Evolutionary conservation across 108 stramenopile genomes (phyloP), one percentile per base, ranked within the genome.

Genomic region (Cyclotella kingstonii): DNA sequence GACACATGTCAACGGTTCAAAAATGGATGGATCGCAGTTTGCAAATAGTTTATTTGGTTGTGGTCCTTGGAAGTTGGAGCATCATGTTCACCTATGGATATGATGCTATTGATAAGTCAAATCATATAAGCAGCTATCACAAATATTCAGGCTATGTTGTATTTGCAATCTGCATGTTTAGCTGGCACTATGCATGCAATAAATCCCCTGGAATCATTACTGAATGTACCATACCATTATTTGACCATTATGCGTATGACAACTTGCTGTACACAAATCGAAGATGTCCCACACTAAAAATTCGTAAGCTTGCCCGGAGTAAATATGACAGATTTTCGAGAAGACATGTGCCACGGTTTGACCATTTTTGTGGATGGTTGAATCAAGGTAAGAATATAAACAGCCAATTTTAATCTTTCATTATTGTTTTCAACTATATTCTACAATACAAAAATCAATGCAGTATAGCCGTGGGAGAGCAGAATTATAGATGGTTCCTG

Each of bases 341-440:
- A 33, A 50, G 68, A 34, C 84, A 89, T 62, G 74, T 73, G 33
- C 73, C 73, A 14, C 78, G 90, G 44, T 96, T 91, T 49, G 95
- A 96, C 68, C 95, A 96, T 66, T 92, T 77, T 52, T 96, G 95
- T 67, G 88, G 89, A 14, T 96, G 95, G 95, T 38, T 93, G 0
- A 68, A 82, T 71, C 84, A 91, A 46, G 55, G 55, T 56, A 42
- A 8, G 55, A 7, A 36, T 36, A 36, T 11, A 36, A 36, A 9
- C 36, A 9, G 36, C 9, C 11, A 11, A 36, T 36, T n/a, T n/a
- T n/a, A n/a, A n/a, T n/a, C n/a, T n/a, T n/a, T n/a, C n/a, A n/a
- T n/a, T n/a, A n/a, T n/a, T n/a, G n/a, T n/a, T n/a, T n/a, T n/a
- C n/a, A n/a, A n/a, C n/a, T n/a, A n/a, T n/a, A n/a, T n/a, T n/a